Conservation (phyloP, 1,284 basidiomycete genomes). For the Trichosporon sp. region DNA sequence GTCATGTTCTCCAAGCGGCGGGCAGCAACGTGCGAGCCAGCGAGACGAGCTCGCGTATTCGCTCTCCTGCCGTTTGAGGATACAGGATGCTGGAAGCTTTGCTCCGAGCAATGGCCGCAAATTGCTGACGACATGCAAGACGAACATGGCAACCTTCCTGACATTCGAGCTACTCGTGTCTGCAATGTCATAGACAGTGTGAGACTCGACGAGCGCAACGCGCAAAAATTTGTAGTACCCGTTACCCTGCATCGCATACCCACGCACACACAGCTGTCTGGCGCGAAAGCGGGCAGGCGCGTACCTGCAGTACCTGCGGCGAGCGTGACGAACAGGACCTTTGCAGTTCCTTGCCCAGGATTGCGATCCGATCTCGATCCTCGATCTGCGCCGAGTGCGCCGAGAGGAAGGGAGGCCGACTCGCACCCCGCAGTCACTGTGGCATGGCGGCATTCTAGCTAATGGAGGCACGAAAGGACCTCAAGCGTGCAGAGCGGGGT, state of each 20-base stretch:
- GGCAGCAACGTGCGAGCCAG: background rate
- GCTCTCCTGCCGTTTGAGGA: conserved; percentile 15
- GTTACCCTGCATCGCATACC: conserved; percentile 12
- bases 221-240: conserved; percentile 2
- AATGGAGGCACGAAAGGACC: conserved; percentile 1
- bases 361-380: background rate
- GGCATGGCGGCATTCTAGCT: too few relatives aligned
- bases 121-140: conserved; percentile 30
- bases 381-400: background rate
- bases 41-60: background rate
- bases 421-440: too few relatives aligned
- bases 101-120: background rate
- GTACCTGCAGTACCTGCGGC: background rate
- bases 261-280: background rate
- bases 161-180: conserved; percentile 55
- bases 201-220: background rate
- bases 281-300: too few relatives aligned
- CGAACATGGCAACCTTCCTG: conserved; percentile 58
- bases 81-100: background rate
- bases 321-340: too few relatives aligned
- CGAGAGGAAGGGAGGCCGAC: too few relatives aligned
- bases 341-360: background rate
- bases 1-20: background rate
- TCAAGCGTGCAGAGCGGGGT: background rate
- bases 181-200: conserved; percentile 35